These are phyloP conservation scores for Arabidopsis lyrata DNA, from an alignment of 441 rosid genomes.

Conservation along the genomic window DNA sequence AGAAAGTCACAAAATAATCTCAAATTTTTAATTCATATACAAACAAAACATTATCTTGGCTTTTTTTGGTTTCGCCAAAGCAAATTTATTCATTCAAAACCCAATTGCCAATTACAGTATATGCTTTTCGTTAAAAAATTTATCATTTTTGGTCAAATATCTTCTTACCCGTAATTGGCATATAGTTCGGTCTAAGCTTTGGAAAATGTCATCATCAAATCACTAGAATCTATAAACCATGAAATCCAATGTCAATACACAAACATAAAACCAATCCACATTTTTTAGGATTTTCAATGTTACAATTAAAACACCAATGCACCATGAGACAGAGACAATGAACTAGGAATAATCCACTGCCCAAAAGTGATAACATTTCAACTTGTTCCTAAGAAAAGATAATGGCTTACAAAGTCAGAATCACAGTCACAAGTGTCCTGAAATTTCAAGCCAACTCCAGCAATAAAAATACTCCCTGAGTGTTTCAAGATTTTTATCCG, in stretches of 20 bases:
- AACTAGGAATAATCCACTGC: not conserved
- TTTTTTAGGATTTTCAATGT: not conserved
- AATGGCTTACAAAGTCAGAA: slow-evolving; percentile 18
- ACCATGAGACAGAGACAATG: not conserved
- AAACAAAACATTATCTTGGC: not conserved
- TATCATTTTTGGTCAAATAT: not conserved
- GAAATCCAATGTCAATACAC: not conserved
- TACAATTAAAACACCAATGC: no score
- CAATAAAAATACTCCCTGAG: not conserved
- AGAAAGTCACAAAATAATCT: not conserved
- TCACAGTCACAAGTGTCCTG: not conserved
- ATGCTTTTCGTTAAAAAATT: not conserved
- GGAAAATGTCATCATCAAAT: slow-evolving; percentile 6
- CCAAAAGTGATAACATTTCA: not conserved
- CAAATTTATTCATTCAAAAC: not conserved
- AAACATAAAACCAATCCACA: not conserved
- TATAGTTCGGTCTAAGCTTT: not conserved
- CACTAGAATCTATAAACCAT: not conserved
- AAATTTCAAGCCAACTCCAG: not conserved
- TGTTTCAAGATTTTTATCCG: slow-evolving; percentile 42
- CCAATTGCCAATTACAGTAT: no score
- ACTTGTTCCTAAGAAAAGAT: not conserved
- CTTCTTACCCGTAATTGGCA: not conserved
- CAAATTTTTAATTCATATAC: not conserved
- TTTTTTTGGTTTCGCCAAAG: no score